These are phyloP conservation scores for Gracilariopsis chorda DNA, from an alignment of 23 red algal species.

Conservation along the genomic window DNA sequence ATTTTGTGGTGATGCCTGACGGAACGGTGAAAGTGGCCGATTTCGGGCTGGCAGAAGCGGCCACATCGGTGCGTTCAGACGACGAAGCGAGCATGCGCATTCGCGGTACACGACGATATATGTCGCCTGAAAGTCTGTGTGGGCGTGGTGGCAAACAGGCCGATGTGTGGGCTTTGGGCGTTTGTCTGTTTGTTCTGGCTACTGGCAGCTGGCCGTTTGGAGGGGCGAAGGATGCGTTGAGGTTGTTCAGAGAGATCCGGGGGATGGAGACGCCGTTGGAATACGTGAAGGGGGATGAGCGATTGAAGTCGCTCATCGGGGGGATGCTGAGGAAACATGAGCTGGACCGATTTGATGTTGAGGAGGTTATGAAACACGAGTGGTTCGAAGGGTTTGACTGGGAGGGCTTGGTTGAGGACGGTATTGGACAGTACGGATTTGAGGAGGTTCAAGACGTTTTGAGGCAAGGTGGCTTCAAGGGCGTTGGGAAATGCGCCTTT, in stretches of 20 bases:
- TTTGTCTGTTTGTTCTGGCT: not conserved
- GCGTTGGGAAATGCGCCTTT: too few relatives aligned
- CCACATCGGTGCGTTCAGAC: not conserved
- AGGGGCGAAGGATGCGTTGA: not conserved
- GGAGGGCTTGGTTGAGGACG: not conserved
- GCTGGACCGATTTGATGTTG: not conserved
- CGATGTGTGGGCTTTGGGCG: slow-evolving; percentile 27
- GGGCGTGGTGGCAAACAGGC: not conserved
- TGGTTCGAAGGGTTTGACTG: slow-evolving; percentile 18
- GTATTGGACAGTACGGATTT: too few relatives aligned
- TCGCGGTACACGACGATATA: slow-evolving; percentile 4
- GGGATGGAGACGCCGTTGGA: not conserved
- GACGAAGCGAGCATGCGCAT: not conserved
- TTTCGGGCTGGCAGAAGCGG: not conserved
- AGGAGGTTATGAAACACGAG: not conserved
- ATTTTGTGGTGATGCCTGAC: not conserved
- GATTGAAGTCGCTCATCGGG: not conserved
- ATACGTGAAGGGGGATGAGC: not conserved
- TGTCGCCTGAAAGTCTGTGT: slow-evolving; percentile 3
- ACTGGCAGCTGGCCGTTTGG: slow-evolving; percentile 8
- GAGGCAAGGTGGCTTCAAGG: too few relatives aligned
- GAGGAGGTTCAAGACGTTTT: too few relatives aligned
- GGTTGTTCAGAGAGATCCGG: not conserved
- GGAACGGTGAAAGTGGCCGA: not conserved
- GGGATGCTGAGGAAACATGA: not conserved